Evolutionary conservation across 805 yeast genomes (phyloP), one percentile per base, ranked within the genome.

Genomic region (Candida xyloterini): DNA sequence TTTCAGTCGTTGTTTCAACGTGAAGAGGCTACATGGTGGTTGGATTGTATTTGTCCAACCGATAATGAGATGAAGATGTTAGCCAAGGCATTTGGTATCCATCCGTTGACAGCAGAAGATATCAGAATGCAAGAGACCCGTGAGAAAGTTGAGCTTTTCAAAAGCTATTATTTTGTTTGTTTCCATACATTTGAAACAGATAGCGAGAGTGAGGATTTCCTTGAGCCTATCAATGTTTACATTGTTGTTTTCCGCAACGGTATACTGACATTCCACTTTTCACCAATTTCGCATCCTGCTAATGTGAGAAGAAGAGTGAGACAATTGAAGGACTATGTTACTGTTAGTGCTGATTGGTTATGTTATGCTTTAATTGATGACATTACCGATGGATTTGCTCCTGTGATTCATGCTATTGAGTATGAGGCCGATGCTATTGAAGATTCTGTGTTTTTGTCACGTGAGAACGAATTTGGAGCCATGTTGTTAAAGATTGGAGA

Each of bases 101-200:
- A 91, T 70, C 99, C 99, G 22, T 79, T 91, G 70, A 91, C 99
- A 0, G 89, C 96, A 1, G 99, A 91, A 67, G 99, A 91, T 79
- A 90, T 91, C 49, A 71, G 96, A 42, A 85, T 88, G 78, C 95
- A 90, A 66, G 99, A 91, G 67, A 79, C 96, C 16, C 89, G 99
- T 66, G 99, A 91, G 68, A 91, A 91, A 65, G 97, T 91, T 22
- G 99, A 91, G 65, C 70, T 91, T 46, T 91, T 91, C 73, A 78
- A 80, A 53, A 77, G 78, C 50, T 91, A 91, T 65, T 91, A 93
- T 64, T 89, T 93, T 68, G 95, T 93, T 29, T 86, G 95, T 73
- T 93, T 93, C 77, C 96, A 93, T 62, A 86, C 98, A 4, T 93
- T 93, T 65, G 97, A 89, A 58, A 81, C 84, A 16, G 96, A 91